phyloP scores from a whole-genome alignment of 2,329 filamentous ascomycete genomes.

The Exophiala xenobiotica region DNA sequence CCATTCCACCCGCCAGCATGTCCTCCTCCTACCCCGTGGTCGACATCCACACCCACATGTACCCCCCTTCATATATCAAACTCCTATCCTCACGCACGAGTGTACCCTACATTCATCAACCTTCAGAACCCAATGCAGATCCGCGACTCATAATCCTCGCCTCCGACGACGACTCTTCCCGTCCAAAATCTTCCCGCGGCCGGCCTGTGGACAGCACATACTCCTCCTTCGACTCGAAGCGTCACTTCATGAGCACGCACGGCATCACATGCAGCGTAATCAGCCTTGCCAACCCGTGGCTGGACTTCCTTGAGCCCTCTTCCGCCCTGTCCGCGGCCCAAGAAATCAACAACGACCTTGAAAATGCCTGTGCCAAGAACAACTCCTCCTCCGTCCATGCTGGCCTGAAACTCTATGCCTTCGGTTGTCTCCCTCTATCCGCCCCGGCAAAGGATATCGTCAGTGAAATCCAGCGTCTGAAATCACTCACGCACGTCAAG shows the following conservation, averaged over 20 bases:
- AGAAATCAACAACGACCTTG: slow-evolving; percentile 75
- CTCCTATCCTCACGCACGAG: slow-evolving; percentile 55
- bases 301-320: slow-evolving; percentile 70
- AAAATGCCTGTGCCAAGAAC: slow-evolving; percentile 62
- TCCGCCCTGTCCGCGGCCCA: slow-evolving; percentile 64
- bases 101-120: slow-evolving; percentile 47
- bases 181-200: slow-evolving; percentile 55
- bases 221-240: slow-evolving; percentile 74
- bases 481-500: slow-evolving; percentile 64
- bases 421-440: slow-evolving; percentile 76
- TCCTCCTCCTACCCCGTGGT: slow-evolving; percentile 42
- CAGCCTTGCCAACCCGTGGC: slow-evolving; percentile 89
- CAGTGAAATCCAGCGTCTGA: slow-evolving; percentile 63
- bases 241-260: slow-evolving; percentile 85
- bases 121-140: slow-evolving; percentile 33
- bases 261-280: slow-evolving; percentile 79
- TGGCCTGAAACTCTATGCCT: slow-evolving; percentile 67
- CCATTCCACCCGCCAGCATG: slow-evolving; percentile 13
- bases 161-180: slow-evolving; percentile 45
- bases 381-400: slow-evolving; percentile 32
- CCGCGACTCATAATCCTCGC: slow-evolving; percentile 49
- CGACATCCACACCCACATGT: slow-evolving; percentile 64
- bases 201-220: slow-evolving; percentile 82
- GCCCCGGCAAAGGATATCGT: slow-evolving; percentile 63
- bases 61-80: slow-evolving; percentile 59